Evolutionary conservation across 805 yeast genomes (phyloP).

Genomic region (Candida broadrunensis): DNA sequence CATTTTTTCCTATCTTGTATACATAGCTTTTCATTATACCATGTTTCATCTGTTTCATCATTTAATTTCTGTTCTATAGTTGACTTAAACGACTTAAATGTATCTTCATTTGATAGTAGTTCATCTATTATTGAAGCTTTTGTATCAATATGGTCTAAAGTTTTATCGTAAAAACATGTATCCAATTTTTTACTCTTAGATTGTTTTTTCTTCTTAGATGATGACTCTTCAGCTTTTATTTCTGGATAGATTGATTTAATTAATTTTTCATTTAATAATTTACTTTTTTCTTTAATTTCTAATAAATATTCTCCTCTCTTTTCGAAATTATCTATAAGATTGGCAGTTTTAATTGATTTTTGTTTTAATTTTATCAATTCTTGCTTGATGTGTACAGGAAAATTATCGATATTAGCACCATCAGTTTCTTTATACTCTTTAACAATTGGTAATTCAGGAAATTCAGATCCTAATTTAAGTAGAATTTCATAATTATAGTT

Average conservation of each 20-base stretch:
- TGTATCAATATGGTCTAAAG: conserved; percentile 9
- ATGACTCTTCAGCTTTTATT: conserved; percentile 4
- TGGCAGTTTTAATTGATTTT: conserved; percentile 14
- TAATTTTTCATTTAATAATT: conserved; percentile 34
- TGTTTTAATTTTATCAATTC: conserved; percentile 9
- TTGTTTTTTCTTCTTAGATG: conserved; percentile 19
- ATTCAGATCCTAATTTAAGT: conserved; percentile 22
- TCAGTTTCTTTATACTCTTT: conserved; percentile 13
- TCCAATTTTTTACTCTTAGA: conserved; percentile 38
- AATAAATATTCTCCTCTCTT: conserved; percentile 17
- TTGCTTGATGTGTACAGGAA: conserved; percentile 6
- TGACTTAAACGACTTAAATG: conserved; percentile 8
- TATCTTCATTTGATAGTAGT: conserved; percentile 3
- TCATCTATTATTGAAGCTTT: conserved; percentile 1
- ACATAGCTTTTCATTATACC: conserved; percentile 33
- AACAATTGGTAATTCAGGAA: conserved; percentile 45
- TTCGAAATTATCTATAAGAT: conserved; percentile 13
- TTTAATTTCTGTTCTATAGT: conserved; percentile 14
- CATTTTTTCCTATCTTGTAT: conserved; percentile 56
- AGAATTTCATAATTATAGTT: conserved; percentile 18
- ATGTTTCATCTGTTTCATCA: conserved; percentile 9
- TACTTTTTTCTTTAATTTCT: conserved; percentile 34
- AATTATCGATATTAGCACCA: conserved; percentile 7
- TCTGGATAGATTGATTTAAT: conserved; percentile 10
- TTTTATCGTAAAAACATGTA: conserved; percentile 51